These are phyloP conservation scores for Aspergillus steynii DNA, from an alignment of 495 filamentous ascomycete genomes.

Conservation along the genomic window DNA sequence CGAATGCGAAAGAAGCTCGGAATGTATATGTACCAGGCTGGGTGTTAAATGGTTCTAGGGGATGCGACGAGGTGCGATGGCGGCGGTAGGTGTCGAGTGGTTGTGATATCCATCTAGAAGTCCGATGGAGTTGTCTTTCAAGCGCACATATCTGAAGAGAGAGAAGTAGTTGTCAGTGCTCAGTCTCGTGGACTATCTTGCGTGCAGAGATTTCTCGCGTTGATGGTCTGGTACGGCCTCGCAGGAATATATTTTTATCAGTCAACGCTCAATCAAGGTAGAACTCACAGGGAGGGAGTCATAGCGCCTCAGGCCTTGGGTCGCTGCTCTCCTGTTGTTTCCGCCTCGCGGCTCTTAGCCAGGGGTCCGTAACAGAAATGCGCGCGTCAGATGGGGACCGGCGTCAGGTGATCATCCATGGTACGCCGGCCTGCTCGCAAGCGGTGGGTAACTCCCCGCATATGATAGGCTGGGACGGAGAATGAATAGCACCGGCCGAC, in stretches of 20 bases:
- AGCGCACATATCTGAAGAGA: not conserved
- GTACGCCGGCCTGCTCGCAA: too few relatives aligned
- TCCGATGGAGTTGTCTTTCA: not conserved
- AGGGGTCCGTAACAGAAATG: too few relatives aligned
- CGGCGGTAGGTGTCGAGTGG: not conserved
- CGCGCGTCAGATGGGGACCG: too few relatives aligned
- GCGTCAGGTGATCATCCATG: too few relatives aligned
- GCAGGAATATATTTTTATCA: not conserved
- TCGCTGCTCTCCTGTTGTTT: too few relatives aligned
- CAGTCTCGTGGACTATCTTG: not conserved
- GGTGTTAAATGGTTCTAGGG: not conserved
- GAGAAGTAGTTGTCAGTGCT: not conserved
- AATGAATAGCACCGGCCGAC: too few relatives aligned
- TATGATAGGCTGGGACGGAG: too few relatives aligned
- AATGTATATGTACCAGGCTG: not conserved
- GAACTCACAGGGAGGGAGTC: not conserved
- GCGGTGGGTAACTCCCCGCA: too few relatives aligned
- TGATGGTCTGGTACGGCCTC: not conserved
- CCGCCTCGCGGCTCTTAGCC: too few relatives aligned
- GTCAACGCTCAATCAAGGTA: not conserved
- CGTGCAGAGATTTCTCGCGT: not conserved
- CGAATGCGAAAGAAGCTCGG: not conserved
- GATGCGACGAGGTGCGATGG: not conserved
- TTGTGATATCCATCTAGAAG: not conserved
- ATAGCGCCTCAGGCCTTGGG: too few relatives aligned